Conservation (phyloP, 768 basidiomycete genomes). For the Hericium coralloides region DNA sequence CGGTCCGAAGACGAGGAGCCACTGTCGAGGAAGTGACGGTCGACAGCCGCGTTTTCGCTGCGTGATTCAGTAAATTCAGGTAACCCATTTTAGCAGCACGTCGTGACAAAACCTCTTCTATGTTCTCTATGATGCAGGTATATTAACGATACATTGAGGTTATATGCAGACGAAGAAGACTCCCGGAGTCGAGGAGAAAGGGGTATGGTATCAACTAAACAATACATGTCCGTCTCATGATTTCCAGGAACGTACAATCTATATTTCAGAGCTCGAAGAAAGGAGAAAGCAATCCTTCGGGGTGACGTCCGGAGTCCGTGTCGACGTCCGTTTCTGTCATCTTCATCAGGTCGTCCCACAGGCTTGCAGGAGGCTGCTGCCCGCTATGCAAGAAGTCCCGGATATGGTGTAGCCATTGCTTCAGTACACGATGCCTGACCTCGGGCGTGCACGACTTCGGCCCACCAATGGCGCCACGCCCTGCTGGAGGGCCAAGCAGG, state of each 20-base stretch:
- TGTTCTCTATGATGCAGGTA: too few species aligned
- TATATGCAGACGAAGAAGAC: too few species aligned
- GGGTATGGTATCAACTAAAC: too few species aligned
- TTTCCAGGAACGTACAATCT: neutral
- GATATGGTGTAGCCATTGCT: constrained; percentile 13
- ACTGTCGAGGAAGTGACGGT: too few species aligned
- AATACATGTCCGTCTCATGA: too few species aligned
- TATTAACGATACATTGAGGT: too few species aligned
- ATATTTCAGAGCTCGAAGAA: neutral
- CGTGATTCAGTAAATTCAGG: too few species aligned
- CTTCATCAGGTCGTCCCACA: constrained; percentile 14
- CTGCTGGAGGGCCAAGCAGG: constrained; percentile 35
- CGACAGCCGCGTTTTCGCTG: too few species aligned
- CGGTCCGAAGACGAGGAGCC: too few species aligned
- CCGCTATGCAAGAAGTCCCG: constrained; percentile 8
- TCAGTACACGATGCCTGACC: constrained; percentile 10
- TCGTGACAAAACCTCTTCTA: too few species aligned
- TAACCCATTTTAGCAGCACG: too few species aligned
- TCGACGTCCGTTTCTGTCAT: neutral
- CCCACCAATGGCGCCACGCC: constrained; percentile 22
- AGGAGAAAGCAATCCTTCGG: neutral
- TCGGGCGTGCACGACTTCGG: constrained; percentile 10
- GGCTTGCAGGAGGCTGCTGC: constrained; percentile 5
- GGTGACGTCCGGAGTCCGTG: neutral
- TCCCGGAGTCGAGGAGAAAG: too few species aligned